Percentiles rank a stretch among this genome's conserved stretches.
Conservation (phyloP, 768 basidiomycete species). For the Serendipita sp. region DNA sequence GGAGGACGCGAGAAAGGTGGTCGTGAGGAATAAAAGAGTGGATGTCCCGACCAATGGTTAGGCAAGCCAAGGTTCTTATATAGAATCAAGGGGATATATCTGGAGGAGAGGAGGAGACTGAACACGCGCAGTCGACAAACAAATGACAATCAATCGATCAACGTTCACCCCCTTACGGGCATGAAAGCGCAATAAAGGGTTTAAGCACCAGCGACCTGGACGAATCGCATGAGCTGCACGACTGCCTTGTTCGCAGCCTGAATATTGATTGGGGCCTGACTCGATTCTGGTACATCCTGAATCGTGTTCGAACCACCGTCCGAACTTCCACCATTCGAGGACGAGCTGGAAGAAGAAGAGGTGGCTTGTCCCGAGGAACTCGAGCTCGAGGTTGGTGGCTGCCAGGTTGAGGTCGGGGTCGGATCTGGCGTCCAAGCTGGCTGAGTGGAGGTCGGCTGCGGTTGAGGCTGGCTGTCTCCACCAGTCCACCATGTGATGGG, state of each 20-base stretch:
- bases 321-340: not conserved
- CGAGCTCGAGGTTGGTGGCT: not conserved
- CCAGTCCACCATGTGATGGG: conserved; percentile 2
- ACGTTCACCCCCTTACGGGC: too few relatives aligned
- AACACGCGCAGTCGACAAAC: too few relatives aligned
- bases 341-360: not conserved
- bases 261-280: not conserved
- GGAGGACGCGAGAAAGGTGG: too few relatives aligned
- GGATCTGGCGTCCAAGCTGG: not conserved
- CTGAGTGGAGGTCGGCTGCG: not conserved
- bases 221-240: not conserved
- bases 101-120: not conserved
- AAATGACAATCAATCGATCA: too few relatives aligned
- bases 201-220: not conserved
- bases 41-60: too few relatives aligned
- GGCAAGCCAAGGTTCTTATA: too few relatives aligned
- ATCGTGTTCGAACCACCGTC: not conserved
- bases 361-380: not conserved
- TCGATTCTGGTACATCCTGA: not conserved
- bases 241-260: not conserved
- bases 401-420: not conserved
- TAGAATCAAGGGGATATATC: too few relatives aligned
- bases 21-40: too few relatives aligned
- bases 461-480: not conserved
- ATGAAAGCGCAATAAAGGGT: too few relatives aligned